Base-by-base conservation (phyloP, 768 basidiomycete genomes). In the Goffeauzyma gilvescens region DNA sequence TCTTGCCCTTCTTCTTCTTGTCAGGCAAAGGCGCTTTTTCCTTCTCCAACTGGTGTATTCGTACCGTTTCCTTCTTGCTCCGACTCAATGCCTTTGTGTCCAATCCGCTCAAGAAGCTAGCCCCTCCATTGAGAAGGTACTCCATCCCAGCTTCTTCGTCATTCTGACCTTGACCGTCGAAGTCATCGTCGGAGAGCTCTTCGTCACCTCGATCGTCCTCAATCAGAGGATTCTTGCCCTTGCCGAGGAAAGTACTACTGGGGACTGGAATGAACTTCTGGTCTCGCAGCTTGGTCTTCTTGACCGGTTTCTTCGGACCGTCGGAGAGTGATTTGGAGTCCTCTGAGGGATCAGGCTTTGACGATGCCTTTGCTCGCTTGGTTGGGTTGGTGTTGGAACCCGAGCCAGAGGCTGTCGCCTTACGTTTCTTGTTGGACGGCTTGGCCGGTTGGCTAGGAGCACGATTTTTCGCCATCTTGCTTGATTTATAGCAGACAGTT, bases 61-160 rank as follows among this genome's bases (percentile, higher is more conserved):
- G 70, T 41, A 76, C 69, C 0, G 75, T 81, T 62, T 82, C 84
- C 51, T 78, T 81, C 64, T 83, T 83, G n/a, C n/a, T n/a, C 89
- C 79, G 72, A 48, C 81, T 70, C 44, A 95, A 80, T n/a, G 75
- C 80, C 52, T 74, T 75, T 48, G 72, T 70, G 62, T 95, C 85
- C 41, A 93, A 65, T 17, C 65, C 67, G 24, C 71, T 65, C 47
- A 95, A 64, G 64, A 95, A 95, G n/a, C 67, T 64, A 20, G 69
- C 68, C 2, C 74, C 70, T 23, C 66, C 66, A 18, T 77, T 75
- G 52, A 75, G 76, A 49, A 77, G 72, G 44, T 73, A 66, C 18
- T 84, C 62, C 37, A 82, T 55, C 18, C 71, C 74, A 25, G 75
- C 60, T 45, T 81, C 79, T 46, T 77, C 72, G 26, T 80, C 79